Conservation (phyloP, 2,329 filamentous ascomycete genomes). For the Grosmannia serpens region DNA sequence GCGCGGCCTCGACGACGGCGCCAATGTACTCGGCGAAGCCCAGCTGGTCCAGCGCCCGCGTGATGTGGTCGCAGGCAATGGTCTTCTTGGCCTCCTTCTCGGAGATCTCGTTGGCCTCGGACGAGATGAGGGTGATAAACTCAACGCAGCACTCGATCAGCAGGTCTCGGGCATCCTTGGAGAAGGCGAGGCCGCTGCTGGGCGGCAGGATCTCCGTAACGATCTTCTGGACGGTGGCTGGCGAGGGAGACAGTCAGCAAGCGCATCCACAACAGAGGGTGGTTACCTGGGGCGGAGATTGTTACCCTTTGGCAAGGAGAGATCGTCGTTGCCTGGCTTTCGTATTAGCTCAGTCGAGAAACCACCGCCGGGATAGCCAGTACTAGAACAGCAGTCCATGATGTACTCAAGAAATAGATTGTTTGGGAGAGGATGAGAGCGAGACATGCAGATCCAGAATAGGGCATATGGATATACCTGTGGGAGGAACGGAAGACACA, state of each 20-base stretch:
- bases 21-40: conserved; percentile 89
- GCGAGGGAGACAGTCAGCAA: conserved; percentile 12
- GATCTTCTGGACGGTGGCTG: conserved; percentile 68
- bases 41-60: conserved; percentile 82
- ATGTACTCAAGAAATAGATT: not conserved
- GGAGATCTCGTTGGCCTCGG: conserved; percentile 96
- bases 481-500: not conserved
- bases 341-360: conserved; percentile 19
- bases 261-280: not conserved
- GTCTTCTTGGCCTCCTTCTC: conserved; percentile 99
- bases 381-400: not conserved
- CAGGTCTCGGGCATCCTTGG: conserved; percentile 88
- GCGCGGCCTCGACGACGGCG: conserved; percentile 74
- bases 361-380: not conserved
- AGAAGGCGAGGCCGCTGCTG: conserved; percentile 67
- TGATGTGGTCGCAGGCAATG: conserved; percentile 95
- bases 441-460: conserved; percentile 3
- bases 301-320: conserved; percentile 54
- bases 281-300: not conserved
- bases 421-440: not conserved
- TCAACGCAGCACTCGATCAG: conserved; percentile 98
- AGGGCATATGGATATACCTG: not conserved
- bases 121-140: conserved; percentile 97
- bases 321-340: conserved; percentile 45
- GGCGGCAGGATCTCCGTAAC: conserved; percentile 84